Conservation (phyloP, 2,329 filamentous ascomycete genomes). For the Pseudopyricularia cyperi region DNA sequence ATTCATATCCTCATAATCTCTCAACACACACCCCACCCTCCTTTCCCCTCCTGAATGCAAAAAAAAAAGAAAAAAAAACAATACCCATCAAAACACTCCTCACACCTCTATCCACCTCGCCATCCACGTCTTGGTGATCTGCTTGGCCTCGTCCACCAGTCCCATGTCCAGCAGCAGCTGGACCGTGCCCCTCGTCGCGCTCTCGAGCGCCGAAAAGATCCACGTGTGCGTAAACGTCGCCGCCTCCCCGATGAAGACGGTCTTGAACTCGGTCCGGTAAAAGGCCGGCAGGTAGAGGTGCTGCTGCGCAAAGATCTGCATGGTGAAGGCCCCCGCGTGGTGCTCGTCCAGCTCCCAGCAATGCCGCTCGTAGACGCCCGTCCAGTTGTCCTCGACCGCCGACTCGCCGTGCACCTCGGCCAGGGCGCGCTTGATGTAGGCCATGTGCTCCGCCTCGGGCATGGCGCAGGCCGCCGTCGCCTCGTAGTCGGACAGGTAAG, state of each 20-base stretch:
- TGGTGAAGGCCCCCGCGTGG: constrained; percentile 49
- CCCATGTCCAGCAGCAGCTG: constrained; percentile 53
- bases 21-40: no score
- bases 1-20: no score
- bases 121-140: constrained; percentile 53
- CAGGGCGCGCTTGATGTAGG: constrained; percentile 51
- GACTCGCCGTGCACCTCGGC: constrained; percentile 49
- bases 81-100: no score
- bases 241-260: constrained; percentile 58
- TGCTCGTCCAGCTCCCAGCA: constrained; percentile 54
- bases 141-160: constrained; percentile 57
- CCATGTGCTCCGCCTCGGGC: constrained; percentile 47
- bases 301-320: constrained; percentile 50
- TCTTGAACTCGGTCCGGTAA: constrained; percentile 53
- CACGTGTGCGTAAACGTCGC: constrained; percentile 61
- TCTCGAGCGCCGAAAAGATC: constrained; percentile 56
- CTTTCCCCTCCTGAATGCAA: no score
- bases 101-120: constrained; percentile 46
- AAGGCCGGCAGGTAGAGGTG: constrained; percentile 58
- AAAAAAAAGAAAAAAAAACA: no score
- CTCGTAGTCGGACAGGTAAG: constrained; percentile 33
- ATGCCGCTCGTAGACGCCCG: constrained; percentile 48
- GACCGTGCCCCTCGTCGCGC: constrained; percentile 49
- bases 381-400: constrained; percentile 43
- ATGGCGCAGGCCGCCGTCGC: constrained; percentile 20